These are phyloP conservation scores for Plantago lanceolata DNA, from an alignment of 305 asterid species.

Conservation along the genomic window DNA sequence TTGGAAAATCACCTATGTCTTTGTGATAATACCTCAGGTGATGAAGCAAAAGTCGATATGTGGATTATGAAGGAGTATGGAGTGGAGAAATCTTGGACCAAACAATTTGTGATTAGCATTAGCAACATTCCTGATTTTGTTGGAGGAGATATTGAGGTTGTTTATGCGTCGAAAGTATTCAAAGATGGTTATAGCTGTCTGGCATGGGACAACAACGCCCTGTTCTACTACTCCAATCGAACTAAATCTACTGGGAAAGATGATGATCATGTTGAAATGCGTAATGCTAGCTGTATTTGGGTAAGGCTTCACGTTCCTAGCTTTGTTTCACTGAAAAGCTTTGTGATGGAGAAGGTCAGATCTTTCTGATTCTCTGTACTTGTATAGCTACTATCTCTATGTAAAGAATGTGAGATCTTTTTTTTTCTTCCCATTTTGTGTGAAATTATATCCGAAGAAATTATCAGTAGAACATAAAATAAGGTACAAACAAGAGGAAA, in stretches of 20 bases:
- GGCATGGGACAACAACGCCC: conserved; percentile 15
- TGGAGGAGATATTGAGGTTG: conserved; percentile 14
- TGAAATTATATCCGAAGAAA: too few relatives aligned
- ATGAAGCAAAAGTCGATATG: conserved; percentile 24
- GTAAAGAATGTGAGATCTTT: too few relatives aligned
- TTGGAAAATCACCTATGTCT: conserved; percentile 28
- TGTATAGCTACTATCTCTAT: not conserved
- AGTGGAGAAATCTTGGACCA: conserved; percentile 35
- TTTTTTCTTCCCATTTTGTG: too few relatives aligned
- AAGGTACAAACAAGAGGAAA: too few relatives aligned
- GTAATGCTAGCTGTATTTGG: not conserved
- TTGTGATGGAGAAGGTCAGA: conserved; percentile 14
- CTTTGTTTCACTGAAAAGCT: conserved; percentile 24
- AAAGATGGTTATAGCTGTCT: conserved; percentile 37
- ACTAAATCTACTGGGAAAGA: not conserved
- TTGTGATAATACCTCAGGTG: conserved; percentile 27
- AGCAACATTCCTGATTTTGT: not conserved
- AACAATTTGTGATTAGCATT: conserved; percentile 27
- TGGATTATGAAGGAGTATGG: conserved; percentile 48
- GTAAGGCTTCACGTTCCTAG: conserved; percentile 22
- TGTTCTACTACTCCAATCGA: conserved; percentile 21
- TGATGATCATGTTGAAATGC: not conserved
- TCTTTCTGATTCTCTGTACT: not conserved
- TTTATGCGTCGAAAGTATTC: conserved; percentile 31
- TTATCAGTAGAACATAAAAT: too few relatives aligned